Evolutionary conservation across 805 yeast genomes (phyloP), one percentile per base, ranked within the genome.

Genomic region (Myxozyma udenii): DNA sequence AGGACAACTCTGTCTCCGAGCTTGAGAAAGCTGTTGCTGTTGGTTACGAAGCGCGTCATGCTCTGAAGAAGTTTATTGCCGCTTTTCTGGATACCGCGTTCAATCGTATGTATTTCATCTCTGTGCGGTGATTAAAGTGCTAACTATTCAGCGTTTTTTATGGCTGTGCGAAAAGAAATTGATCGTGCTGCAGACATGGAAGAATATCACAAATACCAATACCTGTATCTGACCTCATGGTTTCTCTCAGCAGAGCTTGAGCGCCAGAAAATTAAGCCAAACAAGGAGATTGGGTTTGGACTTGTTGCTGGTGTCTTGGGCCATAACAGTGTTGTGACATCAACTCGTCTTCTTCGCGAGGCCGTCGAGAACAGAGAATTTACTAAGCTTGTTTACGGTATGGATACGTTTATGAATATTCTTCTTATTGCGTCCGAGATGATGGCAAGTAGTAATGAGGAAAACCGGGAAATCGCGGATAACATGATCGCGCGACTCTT

Each of bases 71-170:
- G 2, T 84, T 85, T 62, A 76, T 80, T 18, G 64, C 74, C 14
- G 78, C 80, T 50, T 84, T 89, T 58, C 68, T 80, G 3, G 89
- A 87, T 51, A 84, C 87, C 28, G 81, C 89, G 14, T 87, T 86
- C 68, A 86, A 87, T 61, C 80, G 60, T 56, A 44, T 14, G 57
- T 49, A 14, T 2, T 16, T 18, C 16, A 3, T 21, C 11, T 6
- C n/a, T 9, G 30, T 47, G 12, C 30, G 28, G 18, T 40, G 2
- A 23, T 9, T 3, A 7, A 5, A 23, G 23, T 3, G 33, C 21
- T 47, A 7, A 48, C 42, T 21, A 18, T 14, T 7, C 18, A 56
- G 60, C 80, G 16, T 67, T 89, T 24, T 71, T 87, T 44, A 71
- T 67, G 42, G 72, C 78, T 25, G 69, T 84, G 11, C 74, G 85